These are phyloP conservation scores for Penicillium sp. DNA, from an alignment of 2,329 filamentous ascomycete species.

Conservation along the genomic window DNA sequence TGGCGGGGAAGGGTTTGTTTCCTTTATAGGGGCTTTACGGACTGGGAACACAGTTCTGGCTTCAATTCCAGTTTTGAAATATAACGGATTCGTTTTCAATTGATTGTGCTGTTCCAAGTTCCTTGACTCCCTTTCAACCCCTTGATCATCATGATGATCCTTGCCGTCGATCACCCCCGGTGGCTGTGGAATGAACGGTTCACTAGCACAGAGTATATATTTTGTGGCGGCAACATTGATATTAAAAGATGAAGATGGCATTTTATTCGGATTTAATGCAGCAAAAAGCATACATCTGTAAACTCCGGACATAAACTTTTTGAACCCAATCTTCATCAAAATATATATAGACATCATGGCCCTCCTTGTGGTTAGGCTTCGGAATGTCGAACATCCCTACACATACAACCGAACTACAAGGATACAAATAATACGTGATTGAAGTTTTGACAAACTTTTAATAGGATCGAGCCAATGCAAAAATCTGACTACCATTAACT, in stretches of 20 bases:
- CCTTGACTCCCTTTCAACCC: background rate
- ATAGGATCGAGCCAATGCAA: background rate
- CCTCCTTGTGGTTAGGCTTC: too few species aligned
- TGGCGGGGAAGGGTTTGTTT: background rate
- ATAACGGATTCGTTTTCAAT: background rate
- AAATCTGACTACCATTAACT: background rate
- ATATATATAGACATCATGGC: too few species aligned
- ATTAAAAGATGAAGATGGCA: too few species aligned
- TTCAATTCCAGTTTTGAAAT: background rate
- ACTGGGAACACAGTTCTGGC: background rate
- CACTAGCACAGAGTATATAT: background rate
- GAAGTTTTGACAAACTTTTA: too few species aligned
- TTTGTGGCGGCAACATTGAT: too few species aligned
- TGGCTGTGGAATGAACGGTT: background rate
- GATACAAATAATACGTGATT: too few species aligned
- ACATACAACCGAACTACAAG: too few species aligned
- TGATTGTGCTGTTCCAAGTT: background rate
- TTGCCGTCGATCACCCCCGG: background rate
- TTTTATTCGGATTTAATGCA: too few species aligned
- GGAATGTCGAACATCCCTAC: too few species aligned
- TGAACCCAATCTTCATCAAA: too few species aligned
- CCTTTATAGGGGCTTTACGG: background rate
- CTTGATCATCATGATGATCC: constrained; percentile 4
- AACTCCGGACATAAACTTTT: too few species aligned
- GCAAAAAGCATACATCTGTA: too few species aligned